Evolutionary conservation across 2,329 filamentous ascomycete species (phyloP).

Genomic region (Aspergillus sp.): DNA sequence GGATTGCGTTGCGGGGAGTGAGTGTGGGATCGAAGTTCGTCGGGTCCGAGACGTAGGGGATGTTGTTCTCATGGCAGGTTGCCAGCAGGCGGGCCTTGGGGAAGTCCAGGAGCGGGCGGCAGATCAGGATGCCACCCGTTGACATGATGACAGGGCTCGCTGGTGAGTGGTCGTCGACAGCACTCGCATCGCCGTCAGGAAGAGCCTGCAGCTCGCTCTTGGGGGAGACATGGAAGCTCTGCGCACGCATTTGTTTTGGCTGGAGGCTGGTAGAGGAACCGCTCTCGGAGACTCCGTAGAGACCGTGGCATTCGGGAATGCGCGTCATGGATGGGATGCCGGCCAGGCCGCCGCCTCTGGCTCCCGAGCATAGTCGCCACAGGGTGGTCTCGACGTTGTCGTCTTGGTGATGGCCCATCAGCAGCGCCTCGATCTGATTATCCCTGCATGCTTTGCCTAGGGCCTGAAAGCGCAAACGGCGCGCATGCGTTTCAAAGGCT

Average conservation of each 20-base stretch:
- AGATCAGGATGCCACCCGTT: slow-evolving; percentile 35
- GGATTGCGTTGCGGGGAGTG: slow-evolving; percentile 77
- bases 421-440: slow-evolving; percentile 56
- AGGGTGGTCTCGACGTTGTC: slow-evolving; percentile 90
- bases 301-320: slow-evolving; percentile 81
- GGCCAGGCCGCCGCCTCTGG: slow-evolving; percentile 66
- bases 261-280: slow-evolving; percentile 46
- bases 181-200: not conserved
- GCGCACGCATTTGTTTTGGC: not conserved
- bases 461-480: slow-evolving; percentile 69
- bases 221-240: not conserved
- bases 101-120: slow-evolving; percentile 46
- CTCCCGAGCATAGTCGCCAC: slow-evolving; percentile 69
- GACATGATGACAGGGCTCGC: slow-evolving; percentile 20
- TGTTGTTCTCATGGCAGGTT: slow-evolving; percentile 65
- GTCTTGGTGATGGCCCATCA: slow-evolving; percentile 84
- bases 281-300: slow-evolving; percentile 70
- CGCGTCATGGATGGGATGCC: slow-evolving; percentile 65
- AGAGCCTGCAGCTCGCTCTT: not conserved
- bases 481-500: slow-evolving; percentile 75
- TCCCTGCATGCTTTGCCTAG: slow-evolving; percentile 63
- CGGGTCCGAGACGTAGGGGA: slow-evolving; percentile 79
- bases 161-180: not conserved
- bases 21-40: slow-evolving; percentile 78
- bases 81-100: slow-evolving; percentile 64